phyloP scores from a whole-genome alignment of 1,284 basidiomycete species.

The Cryptococcus amylolentus region DNA sequence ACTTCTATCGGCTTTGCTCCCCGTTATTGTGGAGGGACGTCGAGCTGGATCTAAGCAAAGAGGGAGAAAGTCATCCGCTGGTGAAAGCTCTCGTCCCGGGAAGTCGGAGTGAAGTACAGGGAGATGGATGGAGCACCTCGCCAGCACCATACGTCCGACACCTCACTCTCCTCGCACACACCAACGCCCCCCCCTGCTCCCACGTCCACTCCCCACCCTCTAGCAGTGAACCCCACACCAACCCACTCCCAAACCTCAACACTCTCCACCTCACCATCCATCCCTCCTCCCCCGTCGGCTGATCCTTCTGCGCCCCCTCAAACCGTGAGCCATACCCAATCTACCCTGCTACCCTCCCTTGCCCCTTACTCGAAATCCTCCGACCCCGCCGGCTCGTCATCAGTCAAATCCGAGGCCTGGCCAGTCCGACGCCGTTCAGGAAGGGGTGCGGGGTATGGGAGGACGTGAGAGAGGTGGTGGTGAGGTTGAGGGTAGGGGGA shows the following conservation, averaged over 20 bases:
- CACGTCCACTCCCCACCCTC: not conserved
- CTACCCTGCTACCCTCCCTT: not conserved
- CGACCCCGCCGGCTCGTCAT: not conserved
- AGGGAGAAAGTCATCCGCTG: too few relatives aligned
- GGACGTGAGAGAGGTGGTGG: not conserved
- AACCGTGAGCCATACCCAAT: not conserved
- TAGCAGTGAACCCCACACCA: not conserved
- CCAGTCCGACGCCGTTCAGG: not conserved
- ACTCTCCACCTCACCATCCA: slow-evolving; percentile 6
- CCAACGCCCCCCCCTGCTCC: not conserved
- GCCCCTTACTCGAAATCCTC: not conserved
- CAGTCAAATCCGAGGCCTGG: not conserved
- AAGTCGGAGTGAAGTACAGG: not conserved
- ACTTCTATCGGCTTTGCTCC: not conserved
- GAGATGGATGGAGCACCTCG: not conserved
- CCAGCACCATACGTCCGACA: not conserved
- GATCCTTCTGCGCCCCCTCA: slow-evolving; percentile 2
- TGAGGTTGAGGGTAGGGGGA: not conserved
- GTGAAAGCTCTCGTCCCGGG: too few relatives aligned
- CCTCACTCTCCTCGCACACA: not conserved
- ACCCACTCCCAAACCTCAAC: not conserved
- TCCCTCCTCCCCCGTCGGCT: slow-evolving; percentile 1
- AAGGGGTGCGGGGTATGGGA: not conserved
- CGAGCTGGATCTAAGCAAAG: not conserved
- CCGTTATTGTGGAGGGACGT: not conserved